Evolutionary conservation across 495 filamentous ascomycete genomes (phyloP), one percentile per base, ranked within the genome.

Genomic region (Tuber aestivum): DNA sequence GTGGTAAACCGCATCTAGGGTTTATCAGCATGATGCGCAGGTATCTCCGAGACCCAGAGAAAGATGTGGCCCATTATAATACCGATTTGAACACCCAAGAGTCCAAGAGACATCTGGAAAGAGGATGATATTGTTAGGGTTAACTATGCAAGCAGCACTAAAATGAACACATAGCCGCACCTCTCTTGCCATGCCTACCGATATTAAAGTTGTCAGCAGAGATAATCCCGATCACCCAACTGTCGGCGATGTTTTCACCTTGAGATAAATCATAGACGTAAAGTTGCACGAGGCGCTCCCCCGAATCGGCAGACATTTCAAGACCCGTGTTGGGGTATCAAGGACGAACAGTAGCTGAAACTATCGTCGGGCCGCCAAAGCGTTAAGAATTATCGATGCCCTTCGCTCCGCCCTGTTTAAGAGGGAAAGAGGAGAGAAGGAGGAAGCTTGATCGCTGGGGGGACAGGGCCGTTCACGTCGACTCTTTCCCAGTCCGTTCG

Each of bases 191-290:
- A 85, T 83, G 23, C 85, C 84, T 84, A 84, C 70, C 10, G 14
- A 27, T 65, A 65, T 65, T 32, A 32, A 65, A 32, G 27, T 32
- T 2, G 12, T 65, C 18, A 65, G 56, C 56, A 18, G 56, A 65
- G 56, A 32, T 32, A 65, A 65, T 65, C 56, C 56, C 56, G 27
- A 32, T 27, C n/a, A 65, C 14, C 56, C 27, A 65, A 32, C 56
- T 12, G 27, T 27, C 27, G 12, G 27, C 2, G 27, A 32, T 32
- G 56, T 41, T 44, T 69, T 72, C 27, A 48, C 91, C 94, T 83
- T 90, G 87, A 23, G 95, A 97, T 50, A 99, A 88, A 86, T 99
- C 95, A 79, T 99, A 99, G 72, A 97, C 90, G 75, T 97, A 95
- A 70, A 97, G 88, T 82, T 95, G 87, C 50, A 97, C 92, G 3